phyloP scores from a whole-genome alignment of 768 basidiomycete species.

The Cyclocybe aegerita region DNA sequence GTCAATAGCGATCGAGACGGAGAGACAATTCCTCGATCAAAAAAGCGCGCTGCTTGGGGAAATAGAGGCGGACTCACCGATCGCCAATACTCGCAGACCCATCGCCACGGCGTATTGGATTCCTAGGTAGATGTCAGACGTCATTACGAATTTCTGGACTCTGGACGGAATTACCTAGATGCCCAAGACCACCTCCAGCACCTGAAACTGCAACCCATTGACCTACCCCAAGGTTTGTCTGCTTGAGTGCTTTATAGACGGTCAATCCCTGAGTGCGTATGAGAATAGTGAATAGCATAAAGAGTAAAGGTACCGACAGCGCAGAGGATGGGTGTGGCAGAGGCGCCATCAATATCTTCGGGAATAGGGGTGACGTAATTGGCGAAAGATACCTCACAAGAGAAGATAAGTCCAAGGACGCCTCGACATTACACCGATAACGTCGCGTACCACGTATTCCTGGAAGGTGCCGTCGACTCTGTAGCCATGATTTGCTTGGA shows the following conservation, averaged over 20 bases:
- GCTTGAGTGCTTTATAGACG: conserved; percentile 78
- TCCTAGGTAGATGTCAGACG: conserved; percentile 31
- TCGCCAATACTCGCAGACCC: conserved; percentile 66
- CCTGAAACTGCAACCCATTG: conserved; percentile 76
- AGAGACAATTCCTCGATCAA: background rate
- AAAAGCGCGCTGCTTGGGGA: background rate
- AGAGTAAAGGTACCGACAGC: conserved; percentile 41
- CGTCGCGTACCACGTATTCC: conserved; percentile 51
- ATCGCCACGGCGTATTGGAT: conserved; percentile 77
- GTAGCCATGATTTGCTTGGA: conserved; percentile 55
- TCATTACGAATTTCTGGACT: background rate
- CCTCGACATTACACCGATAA: background rate
- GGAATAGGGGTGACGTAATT: conserved; percentile 79
- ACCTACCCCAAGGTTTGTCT: conserved; percentile 55
- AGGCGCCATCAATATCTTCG: conserved; percentile 55
- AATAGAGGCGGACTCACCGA: conserved; percentile 27
- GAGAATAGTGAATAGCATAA: background rate
- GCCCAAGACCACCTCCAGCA: conserved; percentile 78
- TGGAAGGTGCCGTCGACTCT: conserved; percentile 70
- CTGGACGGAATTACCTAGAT: conserved; percentile 46
- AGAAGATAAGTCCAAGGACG: background rate
- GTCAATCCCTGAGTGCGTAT: conserved; percentile 62
- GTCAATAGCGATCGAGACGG: too few relatives aligned
- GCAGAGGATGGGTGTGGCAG: conserved; percentile 70
- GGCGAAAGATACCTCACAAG: conserved; percentile 53